Evolutionary conservation across 306 rosid species (phyloP).

Genomic region (Cucumis sativus): DNA sequence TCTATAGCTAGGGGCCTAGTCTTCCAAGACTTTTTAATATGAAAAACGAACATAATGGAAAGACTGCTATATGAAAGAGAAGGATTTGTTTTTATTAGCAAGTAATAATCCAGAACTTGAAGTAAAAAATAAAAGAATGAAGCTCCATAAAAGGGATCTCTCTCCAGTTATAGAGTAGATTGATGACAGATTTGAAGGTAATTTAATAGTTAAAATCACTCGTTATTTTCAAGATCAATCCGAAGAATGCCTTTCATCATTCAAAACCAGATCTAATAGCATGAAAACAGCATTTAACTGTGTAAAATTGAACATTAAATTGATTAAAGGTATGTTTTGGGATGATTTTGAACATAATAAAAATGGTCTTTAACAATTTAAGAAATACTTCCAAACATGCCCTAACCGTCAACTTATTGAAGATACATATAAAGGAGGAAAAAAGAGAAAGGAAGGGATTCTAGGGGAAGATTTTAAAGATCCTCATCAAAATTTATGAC

Average conservation of each 20-base stretch:
- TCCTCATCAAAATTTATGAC: not conserved
- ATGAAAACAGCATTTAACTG: too few relatives aligned
- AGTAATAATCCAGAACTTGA: not conserved
- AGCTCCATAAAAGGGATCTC: not conserved
- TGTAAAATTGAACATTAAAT: too few relatives aligned
- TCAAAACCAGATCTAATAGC: too few relatives aligned
- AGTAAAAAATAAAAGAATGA: not conserved
- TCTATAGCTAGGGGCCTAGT: too few relatives aligned
- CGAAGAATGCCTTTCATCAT: too few relatives aligned
- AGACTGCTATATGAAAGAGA: not conserved
- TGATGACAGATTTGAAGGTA: too few relatives aligned
- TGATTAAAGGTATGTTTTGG: too few relatives aligned
- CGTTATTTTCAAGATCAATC: too few relatives aligned
- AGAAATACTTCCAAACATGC: too few relatives aligned
- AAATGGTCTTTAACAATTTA: too few relatives aligned
- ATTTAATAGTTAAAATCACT: too few relatives aligned
- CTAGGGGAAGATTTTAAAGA: not conserved
- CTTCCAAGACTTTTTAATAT: not conserved
- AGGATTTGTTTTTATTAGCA: not conserved
- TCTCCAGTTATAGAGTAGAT: not conserved
- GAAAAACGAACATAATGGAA: not conserved
- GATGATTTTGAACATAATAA: too few relatives aligned
- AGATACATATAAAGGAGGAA: not conserved
- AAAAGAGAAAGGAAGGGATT: not conserved
- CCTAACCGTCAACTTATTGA: not conserved